Conservation (phyloP, 495 filamentous ascomycete genomes). For the Cercophora sp. region DNA sequence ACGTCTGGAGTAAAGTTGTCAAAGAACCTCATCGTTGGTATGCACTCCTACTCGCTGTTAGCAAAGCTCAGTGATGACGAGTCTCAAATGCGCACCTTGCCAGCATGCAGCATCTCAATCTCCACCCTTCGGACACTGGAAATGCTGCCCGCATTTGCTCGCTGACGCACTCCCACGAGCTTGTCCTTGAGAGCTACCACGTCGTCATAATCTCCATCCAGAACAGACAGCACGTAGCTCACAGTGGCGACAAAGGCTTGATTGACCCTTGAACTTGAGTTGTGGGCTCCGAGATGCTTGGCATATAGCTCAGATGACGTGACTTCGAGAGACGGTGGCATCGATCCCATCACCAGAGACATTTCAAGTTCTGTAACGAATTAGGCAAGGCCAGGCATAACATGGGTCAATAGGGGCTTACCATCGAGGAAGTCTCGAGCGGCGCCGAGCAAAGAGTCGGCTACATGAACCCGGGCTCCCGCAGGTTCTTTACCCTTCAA, state of each 20-base stretch:
- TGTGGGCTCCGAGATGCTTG: constrained; percentile 29
- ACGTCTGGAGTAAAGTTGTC: constrained; percentile 32
- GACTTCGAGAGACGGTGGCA: constrained; percentile 25
- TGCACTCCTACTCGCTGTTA: constrained; percentile 21
- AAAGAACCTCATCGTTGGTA: constrained; percentile 29
- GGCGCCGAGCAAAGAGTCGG: constrained; percentile 34
- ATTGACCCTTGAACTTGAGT: constrained; percentile 13
- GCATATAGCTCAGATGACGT: constrained; percentile 30
- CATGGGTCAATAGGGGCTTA: constrained; percentile 26
- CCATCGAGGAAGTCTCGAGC: constrained; percentile 48
- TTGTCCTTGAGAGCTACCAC: constrained; percentile 19
- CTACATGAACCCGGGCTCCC: constrained; percentile 4
- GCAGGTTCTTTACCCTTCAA: constrained; percentile 39
- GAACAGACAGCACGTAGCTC: constrained; percentile 26
- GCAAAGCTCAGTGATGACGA: too few relatives aligned
- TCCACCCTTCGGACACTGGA: constrained; percentile 38
- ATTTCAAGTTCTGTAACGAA: constrained; percentile 43
- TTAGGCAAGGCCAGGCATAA: too few relatives aligned
- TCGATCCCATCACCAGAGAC: constrained; percentile 28
- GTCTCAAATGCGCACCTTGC: constrained; percentile 45
- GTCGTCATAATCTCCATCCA: constrained; percentile 23
- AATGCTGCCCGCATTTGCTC: constrained; percentile 28
- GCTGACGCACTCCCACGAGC: constrained; percentile 25
- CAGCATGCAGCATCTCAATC: constrained; percentile 42
- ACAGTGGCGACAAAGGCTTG: constrained; percentile 26